Evolutionary conservation across 2,329 filamentous ascomycete genomes (phyloP).

Genomic region (Chalaropsis thielavioides): DNA sequence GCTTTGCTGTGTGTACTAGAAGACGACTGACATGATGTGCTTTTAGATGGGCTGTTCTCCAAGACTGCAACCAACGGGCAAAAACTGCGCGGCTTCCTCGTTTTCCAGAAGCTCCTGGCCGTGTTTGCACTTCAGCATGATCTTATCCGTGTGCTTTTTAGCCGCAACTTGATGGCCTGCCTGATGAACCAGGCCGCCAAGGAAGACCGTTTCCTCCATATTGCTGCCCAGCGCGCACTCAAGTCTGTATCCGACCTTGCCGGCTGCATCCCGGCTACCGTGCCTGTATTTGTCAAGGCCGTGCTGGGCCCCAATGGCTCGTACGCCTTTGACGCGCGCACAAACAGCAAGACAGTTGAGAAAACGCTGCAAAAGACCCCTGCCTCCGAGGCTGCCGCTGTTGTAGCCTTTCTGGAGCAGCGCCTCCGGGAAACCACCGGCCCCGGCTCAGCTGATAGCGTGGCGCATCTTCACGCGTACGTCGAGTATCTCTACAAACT

Average conservation of each 20-base stretch:
- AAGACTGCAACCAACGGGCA: conserved; percentile 70
- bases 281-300: conserved; percentile 46
- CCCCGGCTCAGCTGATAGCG: conserved; percentile 10
- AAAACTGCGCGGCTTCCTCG: conserved; percentile 81
- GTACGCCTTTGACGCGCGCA: conserved; percentile 72
- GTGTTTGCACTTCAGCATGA: conserved; percentile 32
- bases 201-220: conserved; percentile 64
- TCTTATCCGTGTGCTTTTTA: conserved; percentile 52
- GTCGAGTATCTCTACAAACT: conserved; percentile 41
- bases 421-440: conserved; percentile 25
- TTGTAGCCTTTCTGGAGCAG: conserved; percentile 35
- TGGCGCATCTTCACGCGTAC: conserved; percentile 32
- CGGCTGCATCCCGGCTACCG: conserved; percentile 43
- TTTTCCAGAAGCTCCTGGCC: conserved; percentile 63
- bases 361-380: conserved; percentile 50
- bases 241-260: conserved; percentile 53
- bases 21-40: background rate
- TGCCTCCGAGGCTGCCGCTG: conserved; percentile 38
- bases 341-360: conserved; percentile 74
- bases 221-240: conserved; percentile 61
- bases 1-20: no score
- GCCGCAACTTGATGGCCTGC: conserved; percentile 66
- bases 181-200: conserved; percentile 71
- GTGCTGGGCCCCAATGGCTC: conserved; percentile 57
- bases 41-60: conserved; percentile 65